Evolutionary conservation across 176 grass and related monocot species (phyloP).

Genomic region (Panicum miliaceum): DNA sequence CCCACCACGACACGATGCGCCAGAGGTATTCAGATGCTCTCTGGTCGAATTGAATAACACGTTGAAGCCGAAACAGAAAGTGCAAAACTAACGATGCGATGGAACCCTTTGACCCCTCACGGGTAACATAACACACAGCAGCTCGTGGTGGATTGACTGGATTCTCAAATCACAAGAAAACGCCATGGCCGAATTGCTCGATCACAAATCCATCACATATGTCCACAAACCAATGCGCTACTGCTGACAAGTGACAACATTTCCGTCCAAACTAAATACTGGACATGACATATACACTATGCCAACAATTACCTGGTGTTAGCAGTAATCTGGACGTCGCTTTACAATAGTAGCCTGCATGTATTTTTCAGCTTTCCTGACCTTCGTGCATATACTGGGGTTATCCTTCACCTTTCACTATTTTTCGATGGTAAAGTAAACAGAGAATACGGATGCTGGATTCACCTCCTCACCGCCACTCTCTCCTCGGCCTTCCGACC

Average conservation of each 20-base stretch:
- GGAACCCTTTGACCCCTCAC: too few species aligned
- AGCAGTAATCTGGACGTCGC: not conserved
- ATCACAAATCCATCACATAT: not conserved
- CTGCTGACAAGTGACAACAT: not conserved
- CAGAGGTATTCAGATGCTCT: too few species aligned
- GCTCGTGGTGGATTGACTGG: too few species aligned
- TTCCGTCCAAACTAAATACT: not conserved
- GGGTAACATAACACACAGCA: too few species aligned
- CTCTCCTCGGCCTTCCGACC: conserved; percentile 37
- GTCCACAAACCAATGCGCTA: not conserved
- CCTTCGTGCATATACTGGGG: not conserved
- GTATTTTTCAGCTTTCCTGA: not conserved
- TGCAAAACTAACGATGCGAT: too few species aligned
- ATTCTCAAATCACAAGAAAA: too few species aligned
- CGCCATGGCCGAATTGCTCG: not conserved
- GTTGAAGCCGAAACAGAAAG: not conserved
- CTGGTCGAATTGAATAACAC: not conserved
- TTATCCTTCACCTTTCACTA: not conserved
- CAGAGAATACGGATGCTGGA: not conserved
- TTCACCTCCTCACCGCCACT: conserved; percentile 32
- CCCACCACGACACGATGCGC: too few species aligned
- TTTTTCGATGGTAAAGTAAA: not conserved
- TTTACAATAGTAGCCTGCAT: conserved; percentile 5
- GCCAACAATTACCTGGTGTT: not conserved
- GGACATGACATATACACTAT: not conserved